Base-by-base conservation (phyloP, 176 grass and related monocot genomes). In the Rhynchospora tenuis region DNA sequence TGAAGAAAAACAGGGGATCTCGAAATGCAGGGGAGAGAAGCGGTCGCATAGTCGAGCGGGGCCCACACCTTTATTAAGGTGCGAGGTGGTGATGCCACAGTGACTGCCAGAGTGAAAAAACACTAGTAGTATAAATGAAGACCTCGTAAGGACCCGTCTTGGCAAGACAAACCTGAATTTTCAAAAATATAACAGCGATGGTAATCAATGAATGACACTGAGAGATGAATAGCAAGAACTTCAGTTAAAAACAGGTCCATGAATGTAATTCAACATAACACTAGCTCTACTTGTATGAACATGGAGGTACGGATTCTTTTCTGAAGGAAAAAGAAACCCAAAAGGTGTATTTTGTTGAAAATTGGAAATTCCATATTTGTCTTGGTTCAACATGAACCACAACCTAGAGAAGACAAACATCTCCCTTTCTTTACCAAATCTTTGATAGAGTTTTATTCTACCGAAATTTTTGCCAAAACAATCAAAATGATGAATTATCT, bases 101-200 rank as follows among this genome's bases (percentile, higher is more conserved):
- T 59, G 91, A 90, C 81, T 86, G 81, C 92, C 87, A 87, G 90
- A 91, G 86, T 93, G 90, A 89, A 88, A 9, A 64, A 72, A 80
- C 28, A 78, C 78, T 64, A 56, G 33, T 90, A 45, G 81, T 59
- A 52, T 52, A n/a, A 46, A 20, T 83, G 65, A 47, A 58, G 81
- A 86, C 42, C 85, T 72, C 80, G 31, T 42, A 20, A 5, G 50
- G 59, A 90, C 83, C 83, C 90, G 86, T 93, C 86, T 85, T 87
- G 86, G 50, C 38, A 64, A 55, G 5, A 22, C 58, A 74, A 27
- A 45, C 92, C 91, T 89, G 73, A 91, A 17, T 73, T 79, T 66
- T 51, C 64, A 79, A 64, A 43, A 82, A 24, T 10, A 47, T 17
- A 55, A 16, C 23, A 77, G 54, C 4, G 54, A 31, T 56, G 19